Percentiles rank a stretch among this genome's conserved stretches.
Conservation (phyloP, 73 alveolate species). For the Stentor coeruleus region DNA sequence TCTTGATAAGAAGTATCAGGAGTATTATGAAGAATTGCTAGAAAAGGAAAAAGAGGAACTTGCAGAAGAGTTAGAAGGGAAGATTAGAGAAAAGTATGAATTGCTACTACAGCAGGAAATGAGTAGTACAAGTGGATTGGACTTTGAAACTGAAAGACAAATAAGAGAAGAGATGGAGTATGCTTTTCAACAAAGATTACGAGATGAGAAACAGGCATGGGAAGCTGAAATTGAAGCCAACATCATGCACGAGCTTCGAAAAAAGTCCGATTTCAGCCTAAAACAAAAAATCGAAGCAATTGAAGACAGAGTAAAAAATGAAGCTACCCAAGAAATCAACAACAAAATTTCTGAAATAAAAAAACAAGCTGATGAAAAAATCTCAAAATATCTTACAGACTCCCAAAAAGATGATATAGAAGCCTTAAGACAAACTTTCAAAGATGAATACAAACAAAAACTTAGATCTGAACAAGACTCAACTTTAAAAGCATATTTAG, state of each 20-base stretch:
- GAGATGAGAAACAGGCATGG: slow-evolving; percentile 3
- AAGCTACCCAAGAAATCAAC: slow-evolving; percentile 8
- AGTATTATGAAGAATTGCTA: background rate
- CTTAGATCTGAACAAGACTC: slow-evolving; percentile 3
- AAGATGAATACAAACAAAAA: background rate
- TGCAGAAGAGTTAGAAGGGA: slow-evolving; percentile 11
- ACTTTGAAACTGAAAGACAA: background rate
- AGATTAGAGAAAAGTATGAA: background rate
- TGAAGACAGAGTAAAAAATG: background rate
- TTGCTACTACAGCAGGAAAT: background rate
- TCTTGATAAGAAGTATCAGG: background rate
- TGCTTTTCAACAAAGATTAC: background rate
- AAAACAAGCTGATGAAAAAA: slow-evolving; percentile 13
- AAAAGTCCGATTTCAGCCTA: background rate
- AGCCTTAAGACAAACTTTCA: background rate
- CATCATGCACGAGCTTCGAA: slow-evolving; percentile 8
- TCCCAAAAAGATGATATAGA: background rate
- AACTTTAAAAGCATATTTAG: background rate
- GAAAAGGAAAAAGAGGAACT: background rate
- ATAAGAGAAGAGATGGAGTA: background rate
- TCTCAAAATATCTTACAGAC: background rate
- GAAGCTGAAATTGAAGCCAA: background rate
- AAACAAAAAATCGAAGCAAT: slow-evolving; percentile 2
- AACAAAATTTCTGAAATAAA: background rate
- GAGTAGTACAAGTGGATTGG: background rate